Percentiles rank a stretch among this genome's conserved stretches.
Conservation (phyloP, 352 stramenopile species). For the Pythium rhizo-oryzae region DNA sequence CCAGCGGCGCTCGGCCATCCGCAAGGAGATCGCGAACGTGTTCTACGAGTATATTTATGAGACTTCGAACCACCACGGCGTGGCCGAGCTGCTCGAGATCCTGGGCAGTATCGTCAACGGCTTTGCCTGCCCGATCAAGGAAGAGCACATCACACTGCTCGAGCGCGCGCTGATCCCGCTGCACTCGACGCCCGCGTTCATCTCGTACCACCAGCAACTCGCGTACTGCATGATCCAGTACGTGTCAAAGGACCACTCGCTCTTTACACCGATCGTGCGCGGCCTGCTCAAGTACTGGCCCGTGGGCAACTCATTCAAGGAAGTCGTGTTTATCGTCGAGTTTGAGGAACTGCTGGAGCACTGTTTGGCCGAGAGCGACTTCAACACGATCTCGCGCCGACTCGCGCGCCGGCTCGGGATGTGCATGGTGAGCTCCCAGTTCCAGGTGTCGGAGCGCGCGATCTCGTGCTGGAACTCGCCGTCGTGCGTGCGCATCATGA, state of each 20-base stretch:
- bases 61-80: slow-evolving; percentile 86
- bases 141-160: slow-evolving; percentile 85
- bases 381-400: slow-evolving; percentile 61
- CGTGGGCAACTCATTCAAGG: slow-evolving; percentile 87
- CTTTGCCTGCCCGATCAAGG: slow-evolving; percentile 89
- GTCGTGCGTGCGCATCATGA: slow-evolving; percentile 86
- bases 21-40: slow-evolving; percentile 85
- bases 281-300: slow-evolving; percentile 87
- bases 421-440: slow-evolving; percentile 84
- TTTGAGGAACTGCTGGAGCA: slow-evolving; percentile 90
- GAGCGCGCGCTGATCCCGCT: slow-evolving; percentile 86
- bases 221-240: slow-evolving; percentile 92
- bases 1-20: slow-evolving; percentile 84
- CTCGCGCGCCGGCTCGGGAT: slow-evolving; percentile 67
- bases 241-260: slow-evolving; percentile 85
- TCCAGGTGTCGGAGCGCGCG: slow-evolving; percentile 83
- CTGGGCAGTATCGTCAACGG: slow-evolving; percentile 90
- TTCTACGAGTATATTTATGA: slow-evolving; percentile 95
- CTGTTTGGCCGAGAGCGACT: slow-evolving; percentile 78
- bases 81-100: slow-evolving; percentile 88
- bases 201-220: slow-evolving; percentile 89
- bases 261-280: slow-evolving; percentile 83
- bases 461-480: slow-evolving; percentile 85
- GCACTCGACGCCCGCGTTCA: slow-evolving; percentile 83
- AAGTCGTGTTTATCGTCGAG: slow-evolving; percentile 89